These are phyloP conservation scores for Eimeria acervulina DNA, from an alignment of 169 alveolate genomes.

Conservation along the genomic window DNA sequence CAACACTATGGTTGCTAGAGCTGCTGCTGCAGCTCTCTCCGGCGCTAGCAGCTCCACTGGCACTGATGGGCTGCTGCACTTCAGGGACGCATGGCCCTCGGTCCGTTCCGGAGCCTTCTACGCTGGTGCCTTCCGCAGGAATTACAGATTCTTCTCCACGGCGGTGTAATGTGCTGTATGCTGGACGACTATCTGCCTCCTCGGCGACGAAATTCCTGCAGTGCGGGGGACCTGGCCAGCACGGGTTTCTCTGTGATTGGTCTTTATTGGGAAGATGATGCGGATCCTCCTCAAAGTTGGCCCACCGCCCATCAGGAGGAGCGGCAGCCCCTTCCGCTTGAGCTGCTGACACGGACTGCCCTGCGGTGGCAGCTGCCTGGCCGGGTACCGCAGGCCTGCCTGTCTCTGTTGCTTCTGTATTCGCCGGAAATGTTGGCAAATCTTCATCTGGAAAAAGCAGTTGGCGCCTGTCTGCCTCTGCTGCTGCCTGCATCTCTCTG, in stretches of 20 bases:
- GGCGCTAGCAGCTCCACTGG: conserved; percentile 59
- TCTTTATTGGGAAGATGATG: not conserved
- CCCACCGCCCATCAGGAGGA: conserved; percentile 39
- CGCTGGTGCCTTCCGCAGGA: not conserved
- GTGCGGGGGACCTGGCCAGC: conserved; percentile 69
- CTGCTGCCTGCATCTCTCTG: conserved; percentile 24
- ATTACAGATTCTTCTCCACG: not conserved
- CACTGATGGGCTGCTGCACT: conserved; percentile 5
- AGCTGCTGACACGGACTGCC: not conserved
- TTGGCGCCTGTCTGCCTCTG: conserved; percentile 24
- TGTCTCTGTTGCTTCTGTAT: conserved; percentile 16
- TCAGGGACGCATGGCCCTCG: conserved; percentile 20
- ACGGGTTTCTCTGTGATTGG: not conserved
- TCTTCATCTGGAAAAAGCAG: conserved; percentile 72
- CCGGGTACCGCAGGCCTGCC: conserved; percentile 1
- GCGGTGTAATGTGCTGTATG: not conserved
- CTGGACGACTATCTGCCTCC: not conserved
- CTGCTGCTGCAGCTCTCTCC: conserved; percentile 70
- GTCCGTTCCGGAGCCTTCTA: not conserved
- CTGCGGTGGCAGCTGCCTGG: not conserved
- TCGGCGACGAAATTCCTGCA: not conserved
- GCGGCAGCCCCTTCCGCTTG: not conserved
- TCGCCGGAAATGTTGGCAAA: not conserved
- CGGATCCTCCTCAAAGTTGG: not conserved
- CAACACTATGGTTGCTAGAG: conserved; percentile 5